A percentile compares a stretch with the other conserved stretches of the same genome.
These are phyloP conservation scores for Apiotrichum porosum DNA, from an alignment of 1,284 basidiomycete species.

Conservation along the genomic window DNA sequence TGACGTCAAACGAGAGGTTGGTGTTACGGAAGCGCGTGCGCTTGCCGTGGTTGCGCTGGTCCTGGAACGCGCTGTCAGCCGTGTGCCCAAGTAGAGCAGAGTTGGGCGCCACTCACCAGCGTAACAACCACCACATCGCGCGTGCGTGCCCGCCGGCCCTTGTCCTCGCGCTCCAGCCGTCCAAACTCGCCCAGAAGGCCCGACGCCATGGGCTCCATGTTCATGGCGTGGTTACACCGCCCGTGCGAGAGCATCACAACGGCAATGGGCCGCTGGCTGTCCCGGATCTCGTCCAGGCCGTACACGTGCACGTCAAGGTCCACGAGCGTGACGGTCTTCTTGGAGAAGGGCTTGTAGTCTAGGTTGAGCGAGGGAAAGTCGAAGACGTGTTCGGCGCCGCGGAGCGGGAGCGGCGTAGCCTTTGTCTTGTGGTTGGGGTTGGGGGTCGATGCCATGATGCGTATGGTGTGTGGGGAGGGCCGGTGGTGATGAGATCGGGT, in stretches of 20 bases:
- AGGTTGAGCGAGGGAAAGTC: slow-evolving; percentile 32
- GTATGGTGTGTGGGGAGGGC: no score
- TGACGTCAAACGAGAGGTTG: not conserved
- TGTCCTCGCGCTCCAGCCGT: slow-evolving; percentile 1
- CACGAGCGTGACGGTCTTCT: slow-evolving; percentile 21
- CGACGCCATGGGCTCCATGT: slow-evolving; percentile 33
- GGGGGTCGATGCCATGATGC: no score
- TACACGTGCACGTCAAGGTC: slow-evolving; percentile 37
- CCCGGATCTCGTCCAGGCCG: slow-evolving; percentile 38
- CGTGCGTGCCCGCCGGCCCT: slow-evolving; percentile 9
- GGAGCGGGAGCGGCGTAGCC: no score
- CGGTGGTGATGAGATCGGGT: no score
- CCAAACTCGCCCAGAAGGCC: slow-evolving; percentile 34
- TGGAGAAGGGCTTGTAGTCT: slow-evolving; percentile 13
- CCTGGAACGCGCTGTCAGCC: no score
- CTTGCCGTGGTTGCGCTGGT: slow-evolving; percentile 71
- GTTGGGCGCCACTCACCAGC: no score
- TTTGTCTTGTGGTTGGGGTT: no score
- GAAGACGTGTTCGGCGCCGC: slow-evolving; percentile 12
- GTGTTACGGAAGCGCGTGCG: slow-evolving; percentile 3
- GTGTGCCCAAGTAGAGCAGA: not conserved
- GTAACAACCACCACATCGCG: slow-evolving; percentile 45
- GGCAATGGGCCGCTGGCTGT: slow-evolving; percentile 23
- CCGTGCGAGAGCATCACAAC: slow-evolving; percentile 19
- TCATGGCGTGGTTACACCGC: slow-evolving; percentile 16